Evolutionary conservation across 225 moss, liverwort and hornwort genomes (phyloP), one percentile per base, ranked within the genome.

Genomic region (Climacium dendroides): DNA sequence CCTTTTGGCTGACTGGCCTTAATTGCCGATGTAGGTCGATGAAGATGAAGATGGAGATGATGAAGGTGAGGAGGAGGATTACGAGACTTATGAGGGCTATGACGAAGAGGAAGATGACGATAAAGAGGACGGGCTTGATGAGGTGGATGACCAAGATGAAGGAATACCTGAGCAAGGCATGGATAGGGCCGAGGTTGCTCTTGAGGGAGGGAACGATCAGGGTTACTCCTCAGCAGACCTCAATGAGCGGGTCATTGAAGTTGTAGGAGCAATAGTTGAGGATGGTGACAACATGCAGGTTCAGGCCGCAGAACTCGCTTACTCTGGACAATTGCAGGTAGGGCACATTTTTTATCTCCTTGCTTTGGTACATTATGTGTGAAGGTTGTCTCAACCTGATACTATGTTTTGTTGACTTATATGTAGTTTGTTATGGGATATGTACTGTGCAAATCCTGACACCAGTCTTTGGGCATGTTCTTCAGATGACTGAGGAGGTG

Each of bases 31-130:
- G 54, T 47, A 94, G 93, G 91, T 89, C 48, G 93, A 94, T 58
- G 95, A 92, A n/a, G 90, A 97, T 72, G 83, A 83, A 72, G 83
- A 82, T 81, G 91, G 85, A 72, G 92, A 89, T 43, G 92, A 94
- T 89, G 96, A 91, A 87, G 94, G 89, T 64, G 97, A 97, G 61
- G 96, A 93, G 82, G 95, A 94, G 87, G 91, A 91, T 80, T 89
- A 95, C 65, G 94, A 93, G 83, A 87, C 90, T 77, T 89, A 90
- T 34, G 93, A 92, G 78, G 95, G 92, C 50, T 90, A 94, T 82
- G 95, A 96, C 24, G 93, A 93, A 66, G 95, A 95, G 62, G 95
- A 95, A 60, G 97, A 92, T 43, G 95, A 91, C 66, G 90, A 91
- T 64, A 91, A 90, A 59, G 95, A 91, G 59, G 93, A 91, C 48